Conservation (phyloP, 2,329 filamentous ascomycete species). For the Hansfordia pulvinata region DNA sequence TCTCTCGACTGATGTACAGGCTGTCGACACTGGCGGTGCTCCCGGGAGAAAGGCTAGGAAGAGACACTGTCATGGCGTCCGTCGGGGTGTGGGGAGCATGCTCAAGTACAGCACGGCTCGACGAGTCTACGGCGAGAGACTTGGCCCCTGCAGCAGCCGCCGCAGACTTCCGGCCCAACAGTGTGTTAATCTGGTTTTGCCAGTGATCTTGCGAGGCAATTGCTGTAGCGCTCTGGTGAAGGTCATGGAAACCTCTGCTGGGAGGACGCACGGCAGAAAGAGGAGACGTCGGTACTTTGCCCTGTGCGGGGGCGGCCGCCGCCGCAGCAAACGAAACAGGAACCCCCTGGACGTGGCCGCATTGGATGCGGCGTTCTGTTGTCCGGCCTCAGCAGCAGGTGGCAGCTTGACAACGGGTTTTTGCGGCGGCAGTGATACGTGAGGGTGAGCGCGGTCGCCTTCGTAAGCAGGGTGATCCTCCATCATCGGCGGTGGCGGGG, state of each 20-base stretch:
- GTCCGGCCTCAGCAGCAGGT: constrained; percentile 32
- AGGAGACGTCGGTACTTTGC: constrained; percentile 4
- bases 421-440: constrained; percentile 56
- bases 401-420: constrained; percentile 73
- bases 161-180: constrained; percentile 51
- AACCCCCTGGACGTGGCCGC: no score
- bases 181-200: constrained; percentile 74
- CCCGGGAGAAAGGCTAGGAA: constrained; percentile 33
- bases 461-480: constrained; percentile 60
- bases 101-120: constrained; percentile 54
- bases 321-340: constrained; percentile 28
- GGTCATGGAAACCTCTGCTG: constrained; percentile 11
- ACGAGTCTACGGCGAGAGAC: constrained; percentile 49
- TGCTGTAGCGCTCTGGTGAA: constrained; percentile 14
- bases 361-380: constrained; percentile 14
- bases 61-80: constrained; percentile 54
- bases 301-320: constrained; percentile 14
- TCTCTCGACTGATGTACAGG: constrained; percentile 46
- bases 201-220: constrained; percentile 34
- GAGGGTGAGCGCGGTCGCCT: constrained; percentile 49
- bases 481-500: constrained; percentile 59
- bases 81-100: constrained; percentile 26
- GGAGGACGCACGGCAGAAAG: constrained; percentile 7
- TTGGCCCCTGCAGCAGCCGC: constrained; percentile 36
- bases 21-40: constrained; percentile 21